Percentiles rank a stretch among this genome's conserved stretches.
Evolutionary conservation across 2,329 filamentous ascomycete species (phyloP).

Genomic region (Trichophyton schoenleinii): DNA sequence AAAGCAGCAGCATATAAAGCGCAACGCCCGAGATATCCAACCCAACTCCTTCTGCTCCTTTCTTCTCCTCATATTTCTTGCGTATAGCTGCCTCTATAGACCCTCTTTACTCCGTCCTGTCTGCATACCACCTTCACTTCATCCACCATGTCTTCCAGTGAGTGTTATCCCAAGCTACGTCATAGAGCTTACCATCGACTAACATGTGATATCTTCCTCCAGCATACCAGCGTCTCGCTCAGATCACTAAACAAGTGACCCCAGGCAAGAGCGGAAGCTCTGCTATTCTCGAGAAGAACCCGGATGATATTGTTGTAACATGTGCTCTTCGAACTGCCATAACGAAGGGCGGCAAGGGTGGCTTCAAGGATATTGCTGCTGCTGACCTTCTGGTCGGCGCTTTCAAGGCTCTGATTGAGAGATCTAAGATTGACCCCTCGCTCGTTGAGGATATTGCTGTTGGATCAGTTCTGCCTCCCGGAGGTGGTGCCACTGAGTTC

Average conservation of each 20-base stretch:
- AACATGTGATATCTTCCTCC: conserved; percentile 16
- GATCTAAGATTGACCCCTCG: conserved; percentile 75
- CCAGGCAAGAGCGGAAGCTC: conserved; percentile 24
- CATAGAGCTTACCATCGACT: conserved; percentile 6
- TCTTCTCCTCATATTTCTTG: background rate
- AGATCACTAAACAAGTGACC: conserved; percentile 47
- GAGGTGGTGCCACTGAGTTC: conserved; percentile 93
- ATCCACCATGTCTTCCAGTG: conserved; percentile 34
- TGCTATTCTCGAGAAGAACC: conserved; percentile 36
- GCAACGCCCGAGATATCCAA: background rate
- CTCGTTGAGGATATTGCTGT: conserved; percentile 89
- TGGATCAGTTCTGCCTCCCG: conserved; percentile 79
- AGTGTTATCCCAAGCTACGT: conserved; percentile 13
- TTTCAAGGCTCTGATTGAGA: conserved; percentile 66
- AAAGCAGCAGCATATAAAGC: background rate
- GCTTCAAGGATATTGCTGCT: conserved; percentile 86
- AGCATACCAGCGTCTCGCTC: conserved; percentile 48
- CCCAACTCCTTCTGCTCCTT: background rate
- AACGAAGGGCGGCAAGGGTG: conserved; percentile 84
- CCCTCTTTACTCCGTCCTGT: conserved; percentile 4
- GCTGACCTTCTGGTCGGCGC: conserved; percentile 76
- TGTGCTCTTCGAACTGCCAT: conserved; percentile 82
- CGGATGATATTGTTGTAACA: conserved; percentile 73
- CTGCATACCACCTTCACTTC: conserved; percentile 13
- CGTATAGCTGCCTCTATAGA: conserved; percentile 3